Percentiles rank a stretch among this genome's conserved stretches.
These are phyloP conservation scores for Tetradesmus lagerheimii DNA, from an alignment of 139 green algal species.

Conservation along the genomic window DNA sequence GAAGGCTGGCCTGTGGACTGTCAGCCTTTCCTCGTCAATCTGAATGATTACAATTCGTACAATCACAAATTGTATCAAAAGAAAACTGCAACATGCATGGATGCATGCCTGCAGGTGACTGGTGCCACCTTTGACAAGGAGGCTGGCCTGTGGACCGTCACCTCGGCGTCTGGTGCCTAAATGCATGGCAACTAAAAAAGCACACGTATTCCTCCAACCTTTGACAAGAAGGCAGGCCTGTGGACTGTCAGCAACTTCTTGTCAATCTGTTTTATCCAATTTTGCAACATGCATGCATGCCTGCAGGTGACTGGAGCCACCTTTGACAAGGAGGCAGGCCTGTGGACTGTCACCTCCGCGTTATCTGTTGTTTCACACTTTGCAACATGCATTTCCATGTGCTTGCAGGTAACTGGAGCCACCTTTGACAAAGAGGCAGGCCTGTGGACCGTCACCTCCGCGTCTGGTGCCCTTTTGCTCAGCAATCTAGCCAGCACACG, in stretches of 20 bases:
- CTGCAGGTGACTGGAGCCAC: constrained; percentile 60
- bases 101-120: constrained; percentile 43
- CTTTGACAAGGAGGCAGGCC: constrained; percentile 74
- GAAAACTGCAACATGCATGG: too few relatives aligned
- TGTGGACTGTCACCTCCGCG: constrained; percentile 86
- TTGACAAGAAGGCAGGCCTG: constrained; percentile 76
- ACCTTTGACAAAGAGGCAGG: constrained; percentile 75
- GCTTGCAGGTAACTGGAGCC: constrained; percentile 59
- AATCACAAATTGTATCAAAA: too few relatives aligned
- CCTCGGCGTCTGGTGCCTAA: constrained; percentile 7
- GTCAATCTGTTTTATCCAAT: too few relatives aligned
- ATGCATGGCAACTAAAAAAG: too few relatives aligned
- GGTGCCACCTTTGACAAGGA: constrained; percentile 76
- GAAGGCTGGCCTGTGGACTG: too few relatives aligned
- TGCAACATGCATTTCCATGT: background rate
- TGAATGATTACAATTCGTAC: too few relatives aligned
- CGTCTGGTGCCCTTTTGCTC: constrained; percentile 60
- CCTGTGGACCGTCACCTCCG: constrained; percentile 87
- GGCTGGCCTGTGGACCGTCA: constrained; percentile 88
- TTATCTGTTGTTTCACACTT: too few relatives aligned
- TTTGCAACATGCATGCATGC: background rate
- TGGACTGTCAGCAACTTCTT: constrained; percentile 63
- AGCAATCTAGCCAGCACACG: too few relatives aligned
- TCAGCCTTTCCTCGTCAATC: too few relatives aligned
- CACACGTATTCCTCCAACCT: too few relatives aligned